Evolutionary conservation across 1,139 yeast species (phyloP).

Genomic region (Kodamaea anthophila): DNA sequence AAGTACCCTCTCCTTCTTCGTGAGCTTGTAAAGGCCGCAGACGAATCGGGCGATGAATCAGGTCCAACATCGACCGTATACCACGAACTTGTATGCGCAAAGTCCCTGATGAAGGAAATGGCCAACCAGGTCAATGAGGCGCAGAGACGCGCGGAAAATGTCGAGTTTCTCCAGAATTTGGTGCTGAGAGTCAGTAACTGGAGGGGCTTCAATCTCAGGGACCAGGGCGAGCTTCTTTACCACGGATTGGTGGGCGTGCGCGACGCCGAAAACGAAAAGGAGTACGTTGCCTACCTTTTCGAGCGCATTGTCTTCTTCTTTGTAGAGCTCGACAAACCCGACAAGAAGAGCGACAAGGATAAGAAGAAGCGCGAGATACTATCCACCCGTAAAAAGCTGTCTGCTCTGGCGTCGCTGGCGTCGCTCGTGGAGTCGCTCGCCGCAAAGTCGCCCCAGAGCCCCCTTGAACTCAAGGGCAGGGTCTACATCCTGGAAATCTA

Average conservation of each 20-base stretch:
- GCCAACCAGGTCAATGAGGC: slow-evolving; percentile 92
- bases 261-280: slow-evolving; percentile 76
- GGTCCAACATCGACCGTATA: slow-evolving; percentile 49
- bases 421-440: slow-evolving; percentile 34
- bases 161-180: slow-evolving; percentile 61
- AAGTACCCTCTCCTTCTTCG: slow-evolving; percentile 81
- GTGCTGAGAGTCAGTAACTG: slow-evolving; percentile 77
- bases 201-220: slow-evolving; percentile 83
- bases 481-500: slow-evolving; percentile 65
- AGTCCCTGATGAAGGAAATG: slow-evolving; percentile 54
- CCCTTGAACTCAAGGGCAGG: slow-evolving; percentile 57
- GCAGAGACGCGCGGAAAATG: slow-evolving; percentile 86
- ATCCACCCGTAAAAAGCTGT: slow-evolving; percentile 39
- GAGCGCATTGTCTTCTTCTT: slow-evolving; percentile 83
- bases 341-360: slow-evolving; percentile 22
- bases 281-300: slow-evolving; percentile 83
- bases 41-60: slow-evolving; percentile 26
- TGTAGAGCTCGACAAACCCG: slow-evolving; percentile 34
- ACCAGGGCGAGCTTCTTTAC: slow-evolving; percentile 79
- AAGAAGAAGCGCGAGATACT: slow-evolving; percentile 33
- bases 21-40: slow-evolving; percentile 64
- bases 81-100: slow-evolving; percentile 65
- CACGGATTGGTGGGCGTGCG: slow-evolving; percentile 74
- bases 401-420: slow-evolving; percentile 28
- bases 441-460: slow-evolving; percentile 26